Base-by-base conservation (phyloP, 2,329 filamentous ascomycete genomes). In the Tolypocladium nubicola region DNA sequence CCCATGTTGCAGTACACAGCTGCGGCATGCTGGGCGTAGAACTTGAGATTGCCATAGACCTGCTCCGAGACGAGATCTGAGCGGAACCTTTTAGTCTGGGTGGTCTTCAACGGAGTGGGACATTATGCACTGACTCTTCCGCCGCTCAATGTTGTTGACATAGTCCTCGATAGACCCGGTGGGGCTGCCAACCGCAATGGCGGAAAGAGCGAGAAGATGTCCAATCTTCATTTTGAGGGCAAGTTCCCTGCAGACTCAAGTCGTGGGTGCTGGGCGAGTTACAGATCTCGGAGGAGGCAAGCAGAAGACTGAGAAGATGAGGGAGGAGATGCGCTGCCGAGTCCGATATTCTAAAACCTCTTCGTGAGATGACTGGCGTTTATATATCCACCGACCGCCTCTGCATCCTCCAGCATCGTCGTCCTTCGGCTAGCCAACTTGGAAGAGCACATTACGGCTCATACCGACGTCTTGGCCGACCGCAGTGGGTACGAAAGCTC, bases 1-100 rank as follows among this genome's bases (percentile, higher is more conserved):
- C 75, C 65, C 55, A 67, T 73, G 67, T 83, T 83, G 72, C 81
- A 84, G 67, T 82, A 82, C 3, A 76, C 71, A 4, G 80, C 77
- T 2, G 71, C 75, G 4, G 80, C 69, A 61, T 81, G 81, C 66
- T 84, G 75, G 37, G 74, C 71, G 61, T 75, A 83, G 64, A 78
- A 77, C 54, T 73, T 64, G 60, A 83, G 70, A 57, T 70, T 71
- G 58, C 62, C 60, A 16, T 78, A 64, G 38, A 76, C 66, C 11
- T 64, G 58, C 3, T 61, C 40, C 8, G 70, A 69, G 53, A 74
- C 64, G 4, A 61, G 23, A 11, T 16, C 41, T 38, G 26, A 21
- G 3, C 13, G 30, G 26, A 30, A 30, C 23, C 23, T 26, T 30
- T 49, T 33, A 49, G 26, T 19, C 7, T 30, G 3, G 4, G 33